Conservation (phyloP, 495 filamentous ascomycete genomes). For the Aspergillus haitiensis region DNA sequence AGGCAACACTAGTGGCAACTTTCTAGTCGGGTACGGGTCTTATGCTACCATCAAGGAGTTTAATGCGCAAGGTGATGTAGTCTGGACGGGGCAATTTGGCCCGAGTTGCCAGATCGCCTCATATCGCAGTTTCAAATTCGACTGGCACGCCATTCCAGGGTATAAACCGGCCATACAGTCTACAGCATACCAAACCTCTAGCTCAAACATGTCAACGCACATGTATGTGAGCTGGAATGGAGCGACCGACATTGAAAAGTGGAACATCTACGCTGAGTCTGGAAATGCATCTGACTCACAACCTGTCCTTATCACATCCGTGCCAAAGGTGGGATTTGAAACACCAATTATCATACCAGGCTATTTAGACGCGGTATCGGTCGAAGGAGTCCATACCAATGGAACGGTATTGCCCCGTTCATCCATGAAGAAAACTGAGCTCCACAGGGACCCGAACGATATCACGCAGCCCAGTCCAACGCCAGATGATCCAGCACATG, state of each 20-base stretch:
- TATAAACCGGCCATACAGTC: background rate
- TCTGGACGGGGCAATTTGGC: background rate
- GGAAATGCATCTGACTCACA: background rate
- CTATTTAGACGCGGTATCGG: background rate
- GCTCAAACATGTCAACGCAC: background rate
- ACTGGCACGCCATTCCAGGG: background rate
- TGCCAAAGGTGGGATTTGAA: background rate
- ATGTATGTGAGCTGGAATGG: slow-evolving; percentile 3
- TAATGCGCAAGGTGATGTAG: background rate
- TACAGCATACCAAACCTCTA: background rate
- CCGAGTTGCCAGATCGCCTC: background rate
- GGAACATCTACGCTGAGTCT: slow-evolving; percentile 1
- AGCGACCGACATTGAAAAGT: background rate
- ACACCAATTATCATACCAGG: background rate
- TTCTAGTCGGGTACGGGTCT: background rate
- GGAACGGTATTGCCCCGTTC: background rate
- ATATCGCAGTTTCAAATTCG: background rate
- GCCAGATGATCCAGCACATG: background rate
- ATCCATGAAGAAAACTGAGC: background rate
- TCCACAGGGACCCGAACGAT: background rate
- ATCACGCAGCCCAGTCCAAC: background rate
- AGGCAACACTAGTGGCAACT: background rate
- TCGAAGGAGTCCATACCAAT: background rate
- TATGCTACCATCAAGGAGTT: slow-evolving; percentile 1
- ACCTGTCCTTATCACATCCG: background rate